Evolutionary conservation across 2,329 filamentous ascomycete species (phyloP), one percentile per base, ranked within the genome.

Genomic region (Metarhizium brunneum): DNA sequence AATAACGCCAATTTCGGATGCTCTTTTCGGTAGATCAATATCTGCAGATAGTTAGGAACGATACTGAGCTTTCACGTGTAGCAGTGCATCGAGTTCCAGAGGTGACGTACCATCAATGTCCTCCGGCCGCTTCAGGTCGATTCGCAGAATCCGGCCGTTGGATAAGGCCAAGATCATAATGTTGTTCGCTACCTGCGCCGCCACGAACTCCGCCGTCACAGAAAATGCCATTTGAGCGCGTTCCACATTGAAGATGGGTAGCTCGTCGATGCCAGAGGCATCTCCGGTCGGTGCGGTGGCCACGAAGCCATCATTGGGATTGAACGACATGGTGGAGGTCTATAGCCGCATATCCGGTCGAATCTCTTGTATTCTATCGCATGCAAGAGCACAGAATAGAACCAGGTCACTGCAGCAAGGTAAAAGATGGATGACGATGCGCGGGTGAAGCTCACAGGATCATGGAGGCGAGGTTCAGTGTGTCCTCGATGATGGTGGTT

Each of bases 121-220:
- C 67, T 92, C 90, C 6, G 94, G 88, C 66, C 87, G 89, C 71
- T 96, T 91, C 53, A 97, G 76, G 69, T 97, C 94, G 69, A 99
- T 99, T 58, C 94, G 85, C 57, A 99, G 76, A 60, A 99, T 94
- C 63, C 92, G 87, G 52, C 91, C 90, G 57, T 92, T 96, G 5
- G 91, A 92, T 42, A 99, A 81, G 45, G 94, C 94, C 53, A 99
- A 79, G 25, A 97, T 85, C 56, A 99, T 81, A 59, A 97, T 92
- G 76, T 99, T 96, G 73, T 99, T 97, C 61, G 92, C 92, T 55
- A 97, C 92, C 72, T 96, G 92, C 45, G 92, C 92, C 18, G 94
- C 92, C 50, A 96, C 94, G 68, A 99, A 97, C 71, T 96, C 90
- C 61, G 92, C 91, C 2, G 92, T 90, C 65, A 97, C 87, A 58